Base-by-base conservation (phyloP, 2,329 filamentous ascomycete species). In the Fusarium tuaranense region DNA sequence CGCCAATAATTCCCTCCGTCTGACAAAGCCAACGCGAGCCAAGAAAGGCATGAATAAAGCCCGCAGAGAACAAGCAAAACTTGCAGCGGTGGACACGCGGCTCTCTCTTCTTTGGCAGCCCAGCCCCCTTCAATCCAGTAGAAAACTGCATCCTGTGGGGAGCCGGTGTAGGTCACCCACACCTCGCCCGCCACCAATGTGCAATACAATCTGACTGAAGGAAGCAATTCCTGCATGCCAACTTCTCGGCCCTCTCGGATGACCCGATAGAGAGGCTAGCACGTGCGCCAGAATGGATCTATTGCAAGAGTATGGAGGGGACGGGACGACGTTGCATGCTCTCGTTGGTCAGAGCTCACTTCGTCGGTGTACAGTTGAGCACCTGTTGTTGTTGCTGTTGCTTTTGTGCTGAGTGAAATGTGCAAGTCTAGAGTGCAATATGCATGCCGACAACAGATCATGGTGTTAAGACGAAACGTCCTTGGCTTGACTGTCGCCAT, bases 391-490 rank as follows among this genome's bases (percentile, higher is more conserved):
- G 5, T 53, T 36, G 32, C 53, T 38, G 30, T 38, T 44, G 27
- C 25, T 30, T 38, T 34, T 62, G 39, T 48, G 59, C 22, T 62
- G 59, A 68, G 58, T 55, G 44, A 39, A 53, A 44, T 70, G 65
- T 62, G 63, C 44, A 61, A 41, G 51, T 25, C 36, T n/a, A 64
- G 36, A 65, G 63, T 63, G 20, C 25, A 69, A 20, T 51, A 63
- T 72, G 65, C 48, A 68, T 70, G 69, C 68, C 57, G 68, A 65
- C 65, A 67, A 67, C 64, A 39, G 63, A 67, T 48, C 48, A 66
- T 74, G 68, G 48, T 65, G 64, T 74, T 58, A 74, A 71, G 70
- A 70, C 70, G 70, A 75, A 76, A 70, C 69, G 55, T 48, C 71
- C 38, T 72, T 69, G 65, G 71, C 66, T 69, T 39, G 69, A 44